Percentiles rank a stretch among this genome's conserved stretches.
These are phyloP conservation scores for Stagonosporopsis rhizophila DNA, from an alignment of 2,329 filamentous ascomycete species.

Conservation along the genomic window DNA sequence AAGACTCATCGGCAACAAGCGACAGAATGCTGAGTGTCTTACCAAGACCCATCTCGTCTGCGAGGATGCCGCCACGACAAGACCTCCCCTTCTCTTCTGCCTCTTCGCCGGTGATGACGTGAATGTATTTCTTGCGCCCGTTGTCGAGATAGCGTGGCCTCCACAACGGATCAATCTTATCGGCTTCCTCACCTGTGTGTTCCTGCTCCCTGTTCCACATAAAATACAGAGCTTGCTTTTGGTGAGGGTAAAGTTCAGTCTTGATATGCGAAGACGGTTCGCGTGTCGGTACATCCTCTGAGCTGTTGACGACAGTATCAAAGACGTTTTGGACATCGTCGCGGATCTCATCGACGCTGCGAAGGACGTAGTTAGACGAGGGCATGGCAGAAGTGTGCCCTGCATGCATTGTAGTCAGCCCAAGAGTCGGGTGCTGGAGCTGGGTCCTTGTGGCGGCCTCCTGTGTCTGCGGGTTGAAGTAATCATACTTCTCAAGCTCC, in stretches of 20 bases:
- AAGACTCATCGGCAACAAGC: slow-evolving; percentile 67
- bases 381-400: slow-evolving; percentile 15
- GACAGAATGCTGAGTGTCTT: slow-evolving; percentile 79
- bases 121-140: slow-evolving; percentile 72
- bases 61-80: slow-evolving; percentile 56
- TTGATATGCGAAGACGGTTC: slow-evolving; percentile 72
- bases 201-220: slow-evolving; percentile 80
- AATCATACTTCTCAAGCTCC: slow-evolving; percentile 69
- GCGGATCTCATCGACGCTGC: slow-evolving; percentile 77
- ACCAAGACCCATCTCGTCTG: slow-evolving; percentile 61
- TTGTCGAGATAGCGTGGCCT: slow-evolving; percentile 64
- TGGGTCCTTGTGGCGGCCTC: slow-evolving; percentile 25
- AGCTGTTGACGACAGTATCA: slow-evolving; percentile 75
- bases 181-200: slow-evolving; percentile 65
- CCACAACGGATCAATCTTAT: slow-evolving; percentile 78
- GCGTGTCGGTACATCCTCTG: slow-evolving; percentile 75
- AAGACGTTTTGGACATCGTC: slow-evolving; percentile 87
- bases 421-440: slow-evolving; percentile 23
- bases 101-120: slow-evolving; percentile 77
- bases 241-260: slow-evolving; percentile 75
- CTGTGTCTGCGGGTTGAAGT: slow-evolving; percentile 75
- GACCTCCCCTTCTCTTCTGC: slow-evolving; percentile 42
- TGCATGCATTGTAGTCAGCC: slow-evolving; percentile 7
- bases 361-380: slow-evolving; percentile 27
- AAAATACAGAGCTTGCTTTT: slow-evolving; percentile 89